A percentile compares a stretch with the other conserved stretches of the same genome.
Evolutionary conservation across 768 basidiomycete genomes (phyloP).

Genomic region (Multifurca ochricompacta): DNA sequence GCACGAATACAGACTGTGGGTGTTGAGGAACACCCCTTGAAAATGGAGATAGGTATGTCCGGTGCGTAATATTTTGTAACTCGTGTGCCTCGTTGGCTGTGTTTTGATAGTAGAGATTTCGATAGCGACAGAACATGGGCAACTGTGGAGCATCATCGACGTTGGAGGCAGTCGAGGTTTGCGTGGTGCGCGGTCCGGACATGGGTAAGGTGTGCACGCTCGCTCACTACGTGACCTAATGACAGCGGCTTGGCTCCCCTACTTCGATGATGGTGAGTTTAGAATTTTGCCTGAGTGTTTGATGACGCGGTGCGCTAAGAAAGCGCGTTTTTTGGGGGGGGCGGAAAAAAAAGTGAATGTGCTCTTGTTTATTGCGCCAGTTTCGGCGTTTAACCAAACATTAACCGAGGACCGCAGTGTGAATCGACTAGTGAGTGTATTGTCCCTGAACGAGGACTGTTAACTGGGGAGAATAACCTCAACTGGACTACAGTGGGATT

Average conservation of each 20-base stretch:
- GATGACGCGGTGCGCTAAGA: not conserved
- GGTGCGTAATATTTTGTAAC: constrained; percentile 7
- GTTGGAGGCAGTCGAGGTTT: constrained; percentile 54
- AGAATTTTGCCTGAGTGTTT: not conserved
- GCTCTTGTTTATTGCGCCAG: constrained; percentile 59
- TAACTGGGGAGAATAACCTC: not conserved
- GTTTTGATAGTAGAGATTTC: not conserved
- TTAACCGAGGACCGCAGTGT: constrained; percentile 49
- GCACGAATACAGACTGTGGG: constrained; percentile 58
- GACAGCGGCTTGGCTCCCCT: constrained; percentile 58
- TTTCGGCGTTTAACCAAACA: constrained; percentile 58
- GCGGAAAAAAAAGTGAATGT: constrained; percentile 38
- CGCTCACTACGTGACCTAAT: not conserved
- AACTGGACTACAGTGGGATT: constrained; percentile 37
- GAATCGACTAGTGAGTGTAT: constrained; percentile 48
- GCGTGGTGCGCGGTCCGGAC: constrained; percentile 34
- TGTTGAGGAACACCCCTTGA: constrained; percentile 54
- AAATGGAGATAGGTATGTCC: constrained; percentile 36
- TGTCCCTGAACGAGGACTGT: not conserved
- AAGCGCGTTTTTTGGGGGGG: constrained; percentile 10
- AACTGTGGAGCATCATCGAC: constrained; percentile 59
- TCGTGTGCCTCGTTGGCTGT: not conserved
- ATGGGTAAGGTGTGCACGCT: not conserved
- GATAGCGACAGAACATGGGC: constrained; percentile 26
- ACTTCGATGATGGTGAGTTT: constrained; percentile 53